Percentiles rank a stretch among this genome's conserved stretches.
Evolutionary conservation across 73 alveolate genomes (phyloP).

Genomic region (Tetrahymena borealis): DNA sequence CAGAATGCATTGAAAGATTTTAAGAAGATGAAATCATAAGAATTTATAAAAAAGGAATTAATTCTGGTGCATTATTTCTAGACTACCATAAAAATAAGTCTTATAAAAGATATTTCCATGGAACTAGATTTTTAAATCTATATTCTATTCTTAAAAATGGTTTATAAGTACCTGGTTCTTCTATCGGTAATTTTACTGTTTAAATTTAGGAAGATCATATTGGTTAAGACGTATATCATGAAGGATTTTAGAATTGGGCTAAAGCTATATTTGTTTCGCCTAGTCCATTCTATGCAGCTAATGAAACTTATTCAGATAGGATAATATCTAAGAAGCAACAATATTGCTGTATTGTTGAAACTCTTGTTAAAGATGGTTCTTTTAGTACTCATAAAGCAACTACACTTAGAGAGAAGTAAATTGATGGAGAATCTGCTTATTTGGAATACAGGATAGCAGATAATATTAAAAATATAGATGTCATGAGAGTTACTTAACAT

Average conservation of each 20-base stretch:
- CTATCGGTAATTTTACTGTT: not conserved
- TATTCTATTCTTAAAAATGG: not conserved
- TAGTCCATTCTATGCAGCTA: conserved; percentile 23
- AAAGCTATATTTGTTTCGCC: too few species aligned
- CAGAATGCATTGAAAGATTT: not conserved
- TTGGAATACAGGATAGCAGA: too few species aligned
- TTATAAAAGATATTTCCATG: not conserved
- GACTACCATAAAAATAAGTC: not conserved
- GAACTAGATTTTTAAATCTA: not conserved
- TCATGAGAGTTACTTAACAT: too few species aligned
- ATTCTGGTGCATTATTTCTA: not conserved
- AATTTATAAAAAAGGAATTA: not conserved
- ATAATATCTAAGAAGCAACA: not conserved
- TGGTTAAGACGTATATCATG: not conserved
- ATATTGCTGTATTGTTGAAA: conserved; percentile 3
- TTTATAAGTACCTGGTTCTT: not conserved
- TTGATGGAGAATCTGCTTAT: too few species aligned
- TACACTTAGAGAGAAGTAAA: too few species aligned
- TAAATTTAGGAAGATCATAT: not conserved
- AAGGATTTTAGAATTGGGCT: not conserved
- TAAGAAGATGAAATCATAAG: not conserved
- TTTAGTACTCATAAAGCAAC: too few species aligned
- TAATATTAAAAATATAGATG: too few species aligned
- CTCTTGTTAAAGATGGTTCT: not conserved
- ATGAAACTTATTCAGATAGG: not conserved